Evolutionary conservation across 306 rosid genomes (phyloP), one percentile per base, ranked within the genome.

Genomic region (Argentina anserina): DNA sequence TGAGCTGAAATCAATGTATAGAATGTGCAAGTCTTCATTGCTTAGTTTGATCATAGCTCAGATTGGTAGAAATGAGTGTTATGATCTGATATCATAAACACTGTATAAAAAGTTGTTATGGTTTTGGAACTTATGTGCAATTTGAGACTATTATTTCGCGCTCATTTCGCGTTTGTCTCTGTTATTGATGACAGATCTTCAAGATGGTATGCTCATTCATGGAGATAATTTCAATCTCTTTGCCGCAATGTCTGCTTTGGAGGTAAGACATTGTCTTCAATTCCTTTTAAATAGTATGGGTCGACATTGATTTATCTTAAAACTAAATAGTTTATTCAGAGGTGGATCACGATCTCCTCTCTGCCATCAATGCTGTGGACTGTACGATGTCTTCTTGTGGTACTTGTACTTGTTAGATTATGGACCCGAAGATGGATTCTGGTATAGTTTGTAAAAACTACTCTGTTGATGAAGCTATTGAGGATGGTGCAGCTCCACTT

Each of bases 351-450:
- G 3, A 18, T 43, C 18, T 13, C 42, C 14, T 15, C 4, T 15
- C 55, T 49, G 55, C 3, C 10, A 20, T 49, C 20, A 4, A 7
- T 50, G 56, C 56, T 9, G 12, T n/a, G 26, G 53, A 50, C 25
- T 8, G 7, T 8, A 7, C 4, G 2, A 50, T 3, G 25, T 42
- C 12, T 56, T 70, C 45, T 72, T 67, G 52, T 23, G 72, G 18
- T 76, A 71, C 56, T n/a, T n/a, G n/a, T n/a, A n/a, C n/a, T 56
- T 85, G 65, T 56, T 70, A 94, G 98, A 94, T 94, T 82, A 94
- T 94, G 98, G 98, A 94, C 81, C 98, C 98, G n/a, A 94, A 94
- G 88, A 94, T 94, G 98, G 98, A 94, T 75, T 86, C 98, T 0
- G 98, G 98, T 72, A 91, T 94, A 34, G 79, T 88, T 45, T 85